These are phyloP conservation scores for Trametes cingulata DNA, from an alignment of 768 basidiomycete genomes.

Conservation along the genomic window DNA sequence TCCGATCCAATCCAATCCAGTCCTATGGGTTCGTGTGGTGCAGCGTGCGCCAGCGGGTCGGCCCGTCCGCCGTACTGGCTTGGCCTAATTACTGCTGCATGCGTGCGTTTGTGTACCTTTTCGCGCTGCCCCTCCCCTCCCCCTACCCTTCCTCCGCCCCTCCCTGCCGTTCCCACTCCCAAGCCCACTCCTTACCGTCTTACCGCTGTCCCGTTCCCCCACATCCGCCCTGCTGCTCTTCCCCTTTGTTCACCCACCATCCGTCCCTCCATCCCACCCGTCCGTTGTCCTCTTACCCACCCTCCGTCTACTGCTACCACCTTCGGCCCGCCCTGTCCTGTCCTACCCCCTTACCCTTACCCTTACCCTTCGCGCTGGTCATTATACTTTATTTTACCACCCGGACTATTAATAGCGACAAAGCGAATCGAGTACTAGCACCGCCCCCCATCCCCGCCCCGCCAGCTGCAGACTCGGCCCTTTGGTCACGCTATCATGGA, in stretches of 20 bases:
- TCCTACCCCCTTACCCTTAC: not conserved
- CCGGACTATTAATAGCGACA: slow-evolving; percentile 22
- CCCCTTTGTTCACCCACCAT: not conserved
- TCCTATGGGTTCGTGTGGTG: not conserved
- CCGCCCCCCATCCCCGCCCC: slow-evolving; percentile 4
- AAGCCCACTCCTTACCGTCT: not conserved
- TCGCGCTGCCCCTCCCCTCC: not conserved
- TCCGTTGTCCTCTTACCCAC: not conserved
- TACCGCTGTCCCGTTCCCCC: not conserved
- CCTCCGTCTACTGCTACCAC: not conserved
- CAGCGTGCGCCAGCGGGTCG: not conserved
- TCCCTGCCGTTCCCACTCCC: not conserved
- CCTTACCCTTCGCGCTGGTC: slow-evolving; percentile 2
- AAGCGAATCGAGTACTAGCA: not conserved
- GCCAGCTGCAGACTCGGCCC: not conserved
- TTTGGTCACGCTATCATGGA: not conserved
- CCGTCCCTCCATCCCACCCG: not conserved
- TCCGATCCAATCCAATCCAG: too few relatives aligned
- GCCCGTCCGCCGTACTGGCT: not conserved
- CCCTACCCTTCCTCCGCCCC: not conserved
- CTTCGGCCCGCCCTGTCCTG: not conserved
- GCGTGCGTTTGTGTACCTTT: not conserved
- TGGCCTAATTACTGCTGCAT: not conserved
- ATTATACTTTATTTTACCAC: slow-evolving; percentile 23
- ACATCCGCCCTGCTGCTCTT: not conserved